phyloP scores from a whole-genome alignment of 257 asterid species.

The Solanum tarijense region DNA sequence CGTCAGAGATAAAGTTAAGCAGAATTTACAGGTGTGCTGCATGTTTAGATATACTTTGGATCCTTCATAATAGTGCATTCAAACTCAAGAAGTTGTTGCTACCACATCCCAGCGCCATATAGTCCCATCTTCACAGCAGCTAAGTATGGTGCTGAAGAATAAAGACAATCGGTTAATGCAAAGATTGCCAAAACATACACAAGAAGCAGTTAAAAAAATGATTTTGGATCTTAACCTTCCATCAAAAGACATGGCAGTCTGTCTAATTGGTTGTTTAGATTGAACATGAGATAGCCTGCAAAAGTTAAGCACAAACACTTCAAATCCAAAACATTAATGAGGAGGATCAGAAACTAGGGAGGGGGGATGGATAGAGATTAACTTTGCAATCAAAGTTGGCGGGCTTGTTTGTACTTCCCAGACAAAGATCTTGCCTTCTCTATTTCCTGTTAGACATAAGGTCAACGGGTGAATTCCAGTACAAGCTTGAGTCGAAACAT shows the following conservation, averaged over 20 bases:
- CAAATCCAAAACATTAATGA: not conserved
- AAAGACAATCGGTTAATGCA: not conserved
- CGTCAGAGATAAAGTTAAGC: not conserved
- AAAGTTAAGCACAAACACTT: not conserved
- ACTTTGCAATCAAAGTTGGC: slow-evolving; percentile 80
- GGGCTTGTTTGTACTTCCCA: slow-evolving; percentile 96
- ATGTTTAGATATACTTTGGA: not conserved
- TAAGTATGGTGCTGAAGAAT: slow-evolving; percentile 65
- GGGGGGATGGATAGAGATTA: slow-evolving; percentile 9
- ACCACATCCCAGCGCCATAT: slow-evolving; percentile 99
- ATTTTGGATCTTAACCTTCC: slow-evolving; percentile 55
- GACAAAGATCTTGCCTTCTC: slow-evolving; percentile 89
- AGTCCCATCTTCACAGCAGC: slow-evolving; percentile 98
- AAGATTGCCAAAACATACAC: not conserved
- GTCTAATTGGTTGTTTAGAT: slow-evolving; percentile 82
- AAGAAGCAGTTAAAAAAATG: not conserved
- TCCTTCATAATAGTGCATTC: not conserved
- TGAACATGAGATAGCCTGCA: slow-evolving; percentile 72
- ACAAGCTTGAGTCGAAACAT: not conserved
- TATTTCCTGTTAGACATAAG: slow-evolving; percentile 45
- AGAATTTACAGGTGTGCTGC: not conserved
- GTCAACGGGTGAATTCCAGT: not conserved
- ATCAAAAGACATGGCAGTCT: slow-evolving; percentile 84
- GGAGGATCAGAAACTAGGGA: not conserved
- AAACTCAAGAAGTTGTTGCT: slow-evolving; percentile 48